These are phyloP conservation scores for Fusarium torreyae DNA, from an alignment of 2,329 filamentous ascomycete genomes.

Conservation along the genomic window DNA sequence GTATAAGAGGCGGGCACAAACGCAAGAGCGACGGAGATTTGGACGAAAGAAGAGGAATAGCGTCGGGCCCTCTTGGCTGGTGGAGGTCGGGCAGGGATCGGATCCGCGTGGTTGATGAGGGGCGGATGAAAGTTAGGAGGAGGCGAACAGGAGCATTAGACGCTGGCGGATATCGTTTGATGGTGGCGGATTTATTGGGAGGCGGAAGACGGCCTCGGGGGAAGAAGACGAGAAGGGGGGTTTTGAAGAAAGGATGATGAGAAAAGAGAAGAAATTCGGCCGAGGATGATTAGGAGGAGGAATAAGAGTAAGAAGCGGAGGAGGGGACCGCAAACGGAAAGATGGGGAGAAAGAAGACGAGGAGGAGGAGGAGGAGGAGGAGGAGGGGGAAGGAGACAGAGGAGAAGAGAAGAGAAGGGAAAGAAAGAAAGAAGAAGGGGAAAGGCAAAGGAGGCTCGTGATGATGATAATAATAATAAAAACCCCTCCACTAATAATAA, in stretches of 20 bases:
- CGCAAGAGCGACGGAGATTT: conserved; percentile 38
- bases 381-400: conserved; percentile 17
- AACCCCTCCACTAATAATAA: background rate
- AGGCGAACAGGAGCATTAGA: conserved; percentile 31
- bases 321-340: conserved; percentile 28
- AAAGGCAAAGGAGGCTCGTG: conserved; percentile 24
- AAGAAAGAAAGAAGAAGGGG: conserved; percentile 17
- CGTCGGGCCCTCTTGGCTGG: conserved; percentile 40
- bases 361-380: conserved; percentile 1
- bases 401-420: conserved; percentile 12
- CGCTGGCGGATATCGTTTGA: conserved; percentile 25
- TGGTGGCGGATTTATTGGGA: conserved; percentile 31
- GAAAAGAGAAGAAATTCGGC: conserved; percentile 4
- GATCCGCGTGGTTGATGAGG: conserved; percentile 40
- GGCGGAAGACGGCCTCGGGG: conserved; percentile 6
- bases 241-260: conserved; percentile 6
- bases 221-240: conserved; percentile 8
- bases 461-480: conserved; percentile 4
- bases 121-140: conserved; percentile 37
- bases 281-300: conserved; percentile 1
- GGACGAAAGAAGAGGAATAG: conserved; percentile 41
- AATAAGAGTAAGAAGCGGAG: conserved; percentile 11
- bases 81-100: conserved; percentile 46
- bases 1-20: conserved; percentile 31
- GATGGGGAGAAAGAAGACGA: conserved; percentile 15